These are phyloP conservation scores for Schizophyllum commune DNA, from an alignment of 1,284 basidiomycete genomes.

Conservation along the genomic window DNA sequence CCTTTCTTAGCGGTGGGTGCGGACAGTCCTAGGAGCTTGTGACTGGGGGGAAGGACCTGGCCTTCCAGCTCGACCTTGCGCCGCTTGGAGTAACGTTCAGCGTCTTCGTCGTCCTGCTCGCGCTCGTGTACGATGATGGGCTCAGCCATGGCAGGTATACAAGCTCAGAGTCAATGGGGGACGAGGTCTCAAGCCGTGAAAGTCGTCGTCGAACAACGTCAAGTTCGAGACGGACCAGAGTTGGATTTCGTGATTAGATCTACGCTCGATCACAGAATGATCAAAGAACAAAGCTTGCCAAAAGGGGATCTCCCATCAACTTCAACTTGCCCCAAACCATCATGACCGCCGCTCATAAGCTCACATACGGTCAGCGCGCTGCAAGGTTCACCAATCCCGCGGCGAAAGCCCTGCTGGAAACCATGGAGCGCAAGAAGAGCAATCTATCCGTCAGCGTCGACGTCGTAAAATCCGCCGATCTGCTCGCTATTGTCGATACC, in stretches of 20 bases:
- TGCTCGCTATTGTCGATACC: slow-evolving; percentile 81
- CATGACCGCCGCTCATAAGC: slow-evolving; percentile 20
- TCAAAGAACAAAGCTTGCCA: background rate
- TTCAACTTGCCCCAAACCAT: background rate
- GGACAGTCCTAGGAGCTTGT: slow-evolving; percentile 52
- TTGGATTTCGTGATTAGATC: background rate
- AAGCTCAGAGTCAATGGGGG: background rate
- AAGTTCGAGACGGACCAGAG: background rate
- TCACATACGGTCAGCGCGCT: slow-evolving; percentile 63
- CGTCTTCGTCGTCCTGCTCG: slow-evolving; percentile 39
- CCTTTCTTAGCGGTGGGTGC: slow-evolving; percentile 39
- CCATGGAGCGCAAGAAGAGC: slow-evolving; percentile 83
- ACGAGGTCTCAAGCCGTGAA: background rate
- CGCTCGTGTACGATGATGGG: slow-evolving; percentile 37
- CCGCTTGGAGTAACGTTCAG: slow-evolving; percentile 47
- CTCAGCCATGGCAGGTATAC: background rate
- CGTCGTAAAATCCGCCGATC: slow-evolving; percentile 76
- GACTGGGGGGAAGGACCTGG: slow-evolving; percentile 57
- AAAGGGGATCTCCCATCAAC: background rate
- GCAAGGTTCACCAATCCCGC: slow-evolving; percentile 62
- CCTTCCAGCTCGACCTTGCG: slow-evolving; percentile 34
- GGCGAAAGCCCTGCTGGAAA: slow-evolving; percentile 70
- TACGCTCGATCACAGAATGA: background rate
- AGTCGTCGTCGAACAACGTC: background rate
- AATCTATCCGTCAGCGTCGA: slow-evolving; percentile 97